phyloP scores from a whole-genome alignment of 176 grass and related monocot species.

The Dactylis glomerata region DNA sequence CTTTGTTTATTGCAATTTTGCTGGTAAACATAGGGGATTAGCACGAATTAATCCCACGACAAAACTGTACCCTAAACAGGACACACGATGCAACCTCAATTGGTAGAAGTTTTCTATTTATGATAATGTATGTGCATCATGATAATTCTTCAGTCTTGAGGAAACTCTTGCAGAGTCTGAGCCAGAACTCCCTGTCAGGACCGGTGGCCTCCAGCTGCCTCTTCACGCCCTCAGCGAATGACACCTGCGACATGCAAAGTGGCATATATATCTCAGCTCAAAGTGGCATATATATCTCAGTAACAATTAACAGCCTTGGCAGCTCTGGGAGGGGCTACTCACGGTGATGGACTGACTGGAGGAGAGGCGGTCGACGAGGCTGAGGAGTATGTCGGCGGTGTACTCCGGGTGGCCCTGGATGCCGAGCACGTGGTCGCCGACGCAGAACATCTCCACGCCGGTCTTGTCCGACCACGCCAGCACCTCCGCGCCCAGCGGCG shows the following conservation, averaged over 20 bases:
- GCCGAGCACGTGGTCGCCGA: constrained; percentile 59
- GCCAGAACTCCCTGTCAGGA: constrained; percentile 68
- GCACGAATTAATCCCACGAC: neutral
- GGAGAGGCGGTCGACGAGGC: constrained; percentile 69
- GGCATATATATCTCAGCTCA: neutral
- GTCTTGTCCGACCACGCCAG: constrained; percentile 72
- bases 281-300: too few species aligned
- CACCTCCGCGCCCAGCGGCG: constrained; percentile 62
- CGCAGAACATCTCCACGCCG: constrained; percentile 73
- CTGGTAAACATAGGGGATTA: neutral
- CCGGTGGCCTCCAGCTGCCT: constrained; percentile 46
- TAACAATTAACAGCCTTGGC: too few species aligned
- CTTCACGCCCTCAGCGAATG: constrained; percentile 54
- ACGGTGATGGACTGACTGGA: constrained; percentile 48
- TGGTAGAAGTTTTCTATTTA: neutral
- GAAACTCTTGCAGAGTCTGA: constrained; percentile 77
- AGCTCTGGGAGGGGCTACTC: neutral
- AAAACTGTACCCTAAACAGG: neutral
- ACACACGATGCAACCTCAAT: neutral
- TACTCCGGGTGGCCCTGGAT: constrained; percentile 97
- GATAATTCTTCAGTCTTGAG: constrained; percentile 49
- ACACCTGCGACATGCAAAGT: constrained; percentile 3
- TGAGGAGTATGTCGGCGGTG: constrained; percentile 69
- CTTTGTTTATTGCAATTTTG: neutral
- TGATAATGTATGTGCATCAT: neutral